Conservation (phyloP, 768 basidiomycete genomes). For the Termitomyces sp. region DNA sequence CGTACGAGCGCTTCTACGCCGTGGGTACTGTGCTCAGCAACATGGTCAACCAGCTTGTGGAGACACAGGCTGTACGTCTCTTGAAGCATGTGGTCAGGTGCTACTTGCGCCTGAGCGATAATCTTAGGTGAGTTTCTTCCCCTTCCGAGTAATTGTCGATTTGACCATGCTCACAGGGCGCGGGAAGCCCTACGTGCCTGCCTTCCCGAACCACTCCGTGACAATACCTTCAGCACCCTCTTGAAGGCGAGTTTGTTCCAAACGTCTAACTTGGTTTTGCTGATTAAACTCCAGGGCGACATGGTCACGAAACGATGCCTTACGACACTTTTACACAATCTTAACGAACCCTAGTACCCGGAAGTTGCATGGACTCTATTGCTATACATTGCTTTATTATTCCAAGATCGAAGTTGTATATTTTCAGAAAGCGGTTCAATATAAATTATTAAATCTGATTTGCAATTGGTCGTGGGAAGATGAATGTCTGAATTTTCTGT, state of each 20-base stretch:
- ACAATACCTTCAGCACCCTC: conserved; percentile 87
- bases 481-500: conserved; percentile 7
- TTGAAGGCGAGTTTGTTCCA: conserved; percentile 67
- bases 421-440: conserved; percentile 7
- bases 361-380: conserved; percentile 15
- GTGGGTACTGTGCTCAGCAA: conserved; percentile 98
- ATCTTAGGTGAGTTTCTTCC: conserved; percentile 65
- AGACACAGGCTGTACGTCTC: conserved; percentile 94
- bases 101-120: conserved; percentile 94
- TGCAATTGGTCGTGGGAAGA: conserved; percentile 7
- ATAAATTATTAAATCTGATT: conserved; percentile 7
- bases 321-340: conserved; percentile 84
- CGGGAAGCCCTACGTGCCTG: conserved; percentile 95
- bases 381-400: conserved; percentile 16
- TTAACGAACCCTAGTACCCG: conserved; percentile 59
- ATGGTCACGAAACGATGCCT: conserved; percentile 97
- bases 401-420: conserved; percentile 8
- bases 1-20: conserved; percentile 99
- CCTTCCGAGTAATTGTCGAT: neutral
- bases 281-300: conserved; percentile 62
- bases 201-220: conserved; percentile 90
- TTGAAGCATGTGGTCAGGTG: conserved; percentile 98
- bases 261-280: neutral
- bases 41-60: conserved; percentile 98
- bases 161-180: conserved; percentile 50